Evolutionary conservation across 2,329 filamentous ascomycete species (phyloP), one percentile per base, ranked within the genome.

Genomic region (Blumeria hordei): DNA sequence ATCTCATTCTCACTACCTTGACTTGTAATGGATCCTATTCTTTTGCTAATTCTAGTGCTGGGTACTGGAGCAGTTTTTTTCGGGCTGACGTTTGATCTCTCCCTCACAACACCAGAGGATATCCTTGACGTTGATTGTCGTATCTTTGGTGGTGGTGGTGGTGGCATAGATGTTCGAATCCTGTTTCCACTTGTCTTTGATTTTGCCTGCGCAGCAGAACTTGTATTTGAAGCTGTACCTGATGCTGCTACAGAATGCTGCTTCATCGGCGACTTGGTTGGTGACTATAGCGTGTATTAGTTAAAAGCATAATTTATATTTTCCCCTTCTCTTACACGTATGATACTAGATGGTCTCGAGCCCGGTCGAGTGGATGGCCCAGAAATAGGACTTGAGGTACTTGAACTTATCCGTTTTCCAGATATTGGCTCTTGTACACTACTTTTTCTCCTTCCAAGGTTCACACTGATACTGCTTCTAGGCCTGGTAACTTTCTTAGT

Each of bases 211-310:
- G 16, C 6, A 45, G 43, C 6, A 21, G n/a, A 5, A 11, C 43
- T 54, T 52, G 67, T 67, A 61, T 75, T 78, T 43, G 79, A 75
- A 0, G 83, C 79, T 2, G 80, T 85, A 41, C 69, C 75, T 1
- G 80, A 76, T 6, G 69, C 65, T 3, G 69, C 68, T 1, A 78
- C 72, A 16, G 69, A 69, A 39, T 84, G 66, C 61, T 85, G 82
- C 64, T 92, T 92, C 3, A 82, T 85, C 1, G 85, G 85, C 1
- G 84, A 88, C 63, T 85, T 88, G 0, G 77, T 81, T 1, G 85
- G 84, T 57, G 82, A 87, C 80, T 88, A 63, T 37, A 37, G 28
- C 39, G 41, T 60, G 43, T 43, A 54, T 41, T 1, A 59, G 67
- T 54, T 67, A 61, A 49, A 55, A 34, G 39, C 12, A 33, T 36